phyloP scores from a whole-genome alignment of 2,329 filamentous ascomycete species.

The Lachnellula subtilissima region DNA sequence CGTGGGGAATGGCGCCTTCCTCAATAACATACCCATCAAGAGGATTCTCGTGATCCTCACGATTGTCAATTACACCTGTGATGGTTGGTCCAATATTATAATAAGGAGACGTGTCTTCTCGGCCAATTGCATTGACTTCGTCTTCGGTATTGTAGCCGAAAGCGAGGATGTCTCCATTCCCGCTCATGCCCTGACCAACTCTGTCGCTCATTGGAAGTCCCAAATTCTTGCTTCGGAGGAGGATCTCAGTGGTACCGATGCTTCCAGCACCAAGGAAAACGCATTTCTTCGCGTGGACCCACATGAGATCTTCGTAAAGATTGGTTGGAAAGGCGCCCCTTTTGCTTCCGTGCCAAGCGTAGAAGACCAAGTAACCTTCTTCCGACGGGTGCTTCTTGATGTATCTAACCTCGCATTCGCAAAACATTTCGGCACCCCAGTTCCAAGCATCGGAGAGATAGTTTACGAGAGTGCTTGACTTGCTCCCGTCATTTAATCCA shows the following conservation, averaged over 20 bases:
- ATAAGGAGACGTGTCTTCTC: constrained; percentile 43
- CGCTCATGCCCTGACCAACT: constrained; percentile 57
- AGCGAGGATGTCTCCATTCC: constrained; percentile 61
- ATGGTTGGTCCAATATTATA: constrained; percentile 58
- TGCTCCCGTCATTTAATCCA: constrained; percentile 63
- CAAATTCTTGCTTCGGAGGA: constrained; percentile 54
- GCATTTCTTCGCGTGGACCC: constrained; percentile 60
- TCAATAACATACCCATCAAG: constrained; percentile 60
- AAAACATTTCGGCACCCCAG: constrained; percentile 68
- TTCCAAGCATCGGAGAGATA: constrained; percentile 68
- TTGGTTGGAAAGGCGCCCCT: constrained; percentile 50
- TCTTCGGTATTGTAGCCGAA: constrained; percentile 61
- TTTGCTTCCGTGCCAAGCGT: constrained; percentile 57
- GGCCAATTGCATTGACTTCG: constrained; percentile 52
- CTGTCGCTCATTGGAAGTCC: constrained; percentile 53
- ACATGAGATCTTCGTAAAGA: constrained; percentile 57
- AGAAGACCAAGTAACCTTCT: constrained; percentile 59
- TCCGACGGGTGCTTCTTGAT: constrained; percentile 46
- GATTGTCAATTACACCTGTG: constrained; percentile 57
- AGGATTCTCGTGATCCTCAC: constrained; percentile 46
- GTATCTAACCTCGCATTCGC: constrained; percentile 61
- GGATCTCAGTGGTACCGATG: constrained; percentile 61
- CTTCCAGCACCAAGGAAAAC: constrained; percentile 63
- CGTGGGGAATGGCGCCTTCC: constrained; percentile 56
- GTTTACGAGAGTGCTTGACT: constrained; percentile 60